These are phyloP conservation scores for Botrytis elliptica DNA, from an alignment of 2,329 filamentous ascomycete species.

Conservation along the genomic window DNA sequence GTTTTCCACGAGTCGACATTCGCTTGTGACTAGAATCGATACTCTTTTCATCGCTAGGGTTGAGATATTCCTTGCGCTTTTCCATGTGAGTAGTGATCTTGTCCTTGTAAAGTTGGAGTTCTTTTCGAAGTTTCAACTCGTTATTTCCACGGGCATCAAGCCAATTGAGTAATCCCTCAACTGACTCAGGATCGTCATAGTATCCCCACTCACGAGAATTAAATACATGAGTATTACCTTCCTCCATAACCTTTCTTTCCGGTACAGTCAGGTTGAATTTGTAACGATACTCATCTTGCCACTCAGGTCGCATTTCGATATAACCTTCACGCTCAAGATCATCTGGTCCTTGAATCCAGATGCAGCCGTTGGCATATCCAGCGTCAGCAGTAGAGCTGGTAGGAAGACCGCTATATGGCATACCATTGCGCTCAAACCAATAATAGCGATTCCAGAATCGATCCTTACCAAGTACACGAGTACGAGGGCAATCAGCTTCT, in stretches of 20 bases:
- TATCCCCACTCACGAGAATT: slow-evolving; percentile 87
- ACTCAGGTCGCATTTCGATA: slow-evolving; percentile 71
- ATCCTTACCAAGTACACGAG: slow-evolving; percentile 86
- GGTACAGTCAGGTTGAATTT: slow-evolving; percentile 80
- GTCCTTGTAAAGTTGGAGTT: slow-evolving; percentile 73
- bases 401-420: slow-evolving; percentile 89
- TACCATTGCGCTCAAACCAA: slow-evolving; percentile 98
- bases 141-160: slow-evolving; percentile 83
- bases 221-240: slow-evolving; percentile 75
- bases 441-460: slow-evolving; percentile 98
- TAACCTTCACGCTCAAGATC: slow-evolving; percentile 83
- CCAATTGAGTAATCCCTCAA: slow-evolving; percentile 82
- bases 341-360: slow-evolving; percentile 96
- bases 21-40: slow-evolving; percentile 44
- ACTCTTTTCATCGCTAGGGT: slow-evolving; percentile 51
- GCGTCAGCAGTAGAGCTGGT: slow-evolving; percentile 84
- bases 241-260: slow-evolving; percentile 81
- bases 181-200: slow-evolving; percentile 73
- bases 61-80: slow-evolving; percentile 71
- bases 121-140: slow-evolving; percentile 84
- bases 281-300: slow-evolving; percentile 71
- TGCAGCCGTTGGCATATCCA: slow-evolving; percentile 86
- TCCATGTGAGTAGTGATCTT: slow-evolving; percentile 78
- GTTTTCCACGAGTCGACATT: slow-evolving; percentile 63
- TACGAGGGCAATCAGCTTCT: slow-evolving; percentile 89